These are phyloP conservation scores for Ensete glaucum DNA, from an alignment of 176 grass and related monocot genomes.

Conservation along the genomic window DNA sequence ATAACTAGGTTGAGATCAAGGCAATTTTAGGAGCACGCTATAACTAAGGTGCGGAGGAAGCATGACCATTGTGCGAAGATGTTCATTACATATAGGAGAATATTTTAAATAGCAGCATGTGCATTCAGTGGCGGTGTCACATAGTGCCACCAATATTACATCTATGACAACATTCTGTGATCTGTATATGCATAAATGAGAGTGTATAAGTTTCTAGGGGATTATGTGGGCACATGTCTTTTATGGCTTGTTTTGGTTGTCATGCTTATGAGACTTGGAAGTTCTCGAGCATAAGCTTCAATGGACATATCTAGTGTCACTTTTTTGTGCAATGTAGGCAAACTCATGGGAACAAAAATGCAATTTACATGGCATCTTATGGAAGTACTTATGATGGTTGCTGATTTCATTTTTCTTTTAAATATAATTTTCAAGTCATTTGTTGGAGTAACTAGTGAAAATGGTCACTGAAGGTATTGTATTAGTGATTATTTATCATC, in stretches of 20 bases:
- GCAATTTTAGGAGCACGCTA: background rate
- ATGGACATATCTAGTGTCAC: background rate
- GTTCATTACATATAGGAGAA: background rate
- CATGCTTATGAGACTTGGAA: background rate
- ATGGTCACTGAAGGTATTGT: background rate
- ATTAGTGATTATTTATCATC: background rate
- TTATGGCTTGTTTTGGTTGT: background rate
- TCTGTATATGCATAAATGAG: background rate
- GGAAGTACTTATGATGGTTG: background rate
- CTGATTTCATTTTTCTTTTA: no score
- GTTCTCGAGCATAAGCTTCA: background rate
- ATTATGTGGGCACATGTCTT: background rate
- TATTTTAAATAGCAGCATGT: background rate
- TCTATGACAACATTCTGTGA: background rate
- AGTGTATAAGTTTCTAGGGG: background rate
- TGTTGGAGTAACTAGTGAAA: no score
- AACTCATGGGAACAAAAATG: background rate
- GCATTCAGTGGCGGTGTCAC: background rate
- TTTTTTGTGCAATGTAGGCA: background rate
- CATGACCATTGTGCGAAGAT: background rate
- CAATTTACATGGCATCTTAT: background rate
- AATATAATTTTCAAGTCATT: no score
- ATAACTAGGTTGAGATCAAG: background rate
- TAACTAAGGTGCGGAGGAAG: background rate
- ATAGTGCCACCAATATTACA: background rate